Evolutionary conservation across 2,329 filamentous ascomycete genomes (phyloP).

Genomic region (Botrytis porri): DNA sequence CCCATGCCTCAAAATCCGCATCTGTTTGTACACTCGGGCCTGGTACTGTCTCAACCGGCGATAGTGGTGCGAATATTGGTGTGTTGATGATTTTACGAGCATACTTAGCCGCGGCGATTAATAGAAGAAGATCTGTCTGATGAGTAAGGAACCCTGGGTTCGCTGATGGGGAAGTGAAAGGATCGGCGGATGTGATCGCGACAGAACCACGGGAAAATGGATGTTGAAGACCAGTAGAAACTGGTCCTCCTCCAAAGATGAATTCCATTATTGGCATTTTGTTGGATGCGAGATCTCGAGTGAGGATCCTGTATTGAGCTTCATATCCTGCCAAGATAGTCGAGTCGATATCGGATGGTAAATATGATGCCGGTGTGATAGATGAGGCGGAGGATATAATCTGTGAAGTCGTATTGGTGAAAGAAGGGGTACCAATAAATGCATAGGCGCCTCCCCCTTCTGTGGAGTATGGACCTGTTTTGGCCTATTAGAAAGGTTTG

Average conservation of each 20-base stretch:
- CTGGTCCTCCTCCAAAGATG: not conserved
- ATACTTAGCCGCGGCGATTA: not conserved
- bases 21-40: slow-evolving; percentile 3
- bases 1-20: slow-evolving; percentile 2
- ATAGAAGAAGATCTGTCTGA: slow-evolving; percentile 10
- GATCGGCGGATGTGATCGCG: slow-evolving; percentile 48
- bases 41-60: slow-evolving; percentile 2
- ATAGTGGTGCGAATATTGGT: not conserved
- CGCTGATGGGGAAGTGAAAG: slow-evolving; percentile 45
- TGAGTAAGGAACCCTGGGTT: slow-evolving; percentile 54
- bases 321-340: slow-evolving; percentile 14
- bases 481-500: not conserved
- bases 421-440: slow-evolving; percentile 6
- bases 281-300: slow-evolving; percentile 15
- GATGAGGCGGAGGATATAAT: slow-evolving; percentile 5
- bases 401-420: slow-evolving; percentile 11
- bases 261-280: slow-evolving; percentile 15
- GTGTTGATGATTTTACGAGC: not conserved
- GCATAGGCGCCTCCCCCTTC: slow-evolving; percentile 8
- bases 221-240: slow-evolving; percentile 51
- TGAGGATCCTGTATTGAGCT: slow-evolving; percentile 14
- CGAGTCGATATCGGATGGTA: not conserved
- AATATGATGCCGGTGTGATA: slow-evolving; percentile 1
- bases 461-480: slow-evolving; percentile 16
- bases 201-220: slow-evolving; percentile 56